Conservation (phyloP, 768 basidiomycete genomes). For the Pisolithus albus region DNA sequence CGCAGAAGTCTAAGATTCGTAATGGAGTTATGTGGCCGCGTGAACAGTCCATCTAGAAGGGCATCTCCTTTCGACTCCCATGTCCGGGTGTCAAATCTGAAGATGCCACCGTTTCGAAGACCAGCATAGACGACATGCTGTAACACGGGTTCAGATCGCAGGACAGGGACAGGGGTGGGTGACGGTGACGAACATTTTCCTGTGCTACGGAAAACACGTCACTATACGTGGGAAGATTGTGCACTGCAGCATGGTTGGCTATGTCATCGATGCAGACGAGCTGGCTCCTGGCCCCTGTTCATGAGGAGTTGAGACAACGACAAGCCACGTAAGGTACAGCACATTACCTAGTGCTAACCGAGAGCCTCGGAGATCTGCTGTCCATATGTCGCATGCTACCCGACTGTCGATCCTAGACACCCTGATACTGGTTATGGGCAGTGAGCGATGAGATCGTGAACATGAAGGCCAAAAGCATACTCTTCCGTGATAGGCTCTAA, state of each 20-base stretch:
- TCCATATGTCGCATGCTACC: constrained; percentile 49
- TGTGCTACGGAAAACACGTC: constrained; percentile 61
- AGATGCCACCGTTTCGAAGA: constrained; percentile 51
- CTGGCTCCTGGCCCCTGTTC: constrained; percentile 45
- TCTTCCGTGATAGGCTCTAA: constrained; percentile 35
- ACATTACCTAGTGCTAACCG: constrained; percentile 48
- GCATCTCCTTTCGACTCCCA: constrained; percentile 29
- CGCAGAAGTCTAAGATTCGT: constrained; percentile 45
- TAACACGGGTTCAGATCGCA: neutral
- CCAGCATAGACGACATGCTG: constrained; percentile 52
- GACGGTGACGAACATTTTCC: constrained; percentile 33
- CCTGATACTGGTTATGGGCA: constrained; percentile 7
- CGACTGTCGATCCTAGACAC: constrained; percentile 29
- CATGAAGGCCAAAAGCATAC: constrained; percentile 23
- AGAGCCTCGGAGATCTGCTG: constrained; percentile 42
- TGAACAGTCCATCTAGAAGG: constrained; percentile 36
- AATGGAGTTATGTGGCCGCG: constrained; percentile 37
- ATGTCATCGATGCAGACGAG: constrained; percentile 50
- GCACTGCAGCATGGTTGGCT: constrained; percentile 29
- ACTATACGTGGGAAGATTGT: constrained; percentile 45
- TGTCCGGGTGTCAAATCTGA: constrained; percentile 51
- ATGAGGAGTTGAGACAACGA: neutral
- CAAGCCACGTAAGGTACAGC: neutral
- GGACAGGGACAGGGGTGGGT: neutral
- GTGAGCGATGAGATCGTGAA: neutral